A percentile compares a stretch with the other conserved stretches of the same genome.
These are phyloP conservation scores for Phytophthora pistaciae DNA, from an alignment of 352 stramenopile genomes.

Conservation along the genomic window DNA sequence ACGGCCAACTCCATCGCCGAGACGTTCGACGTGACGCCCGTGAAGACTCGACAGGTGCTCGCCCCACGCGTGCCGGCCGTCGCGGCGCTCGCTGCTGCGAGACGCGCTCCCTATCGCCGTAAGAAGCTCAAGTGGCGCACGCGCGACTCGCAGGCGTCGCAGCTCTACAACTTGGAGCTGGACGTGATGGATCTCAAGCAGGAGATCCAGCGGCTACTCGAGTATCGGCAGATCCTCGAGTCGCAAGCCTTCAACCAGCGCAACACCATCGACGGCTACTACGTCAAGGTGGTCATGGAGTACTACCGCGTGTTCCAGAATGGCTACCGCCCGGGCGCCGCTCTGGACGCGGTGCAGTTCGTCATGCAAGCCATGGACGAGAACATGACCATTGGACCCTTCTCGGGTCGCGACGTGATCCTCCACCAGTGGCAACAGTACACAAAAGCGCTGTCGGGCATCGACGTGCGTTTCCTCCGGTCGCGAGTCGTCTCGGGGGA, in stretches of 20 bases:
- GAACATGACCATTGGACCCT: constrained; percentile 52
- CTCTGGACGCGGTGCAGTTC: constrained; percentile 44
- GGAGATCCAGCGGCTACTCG: constrained; percentile 47
- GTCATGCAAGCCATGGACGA: constrained; percentile 57
- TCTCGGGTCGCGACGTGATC: constrained; percentile 50
- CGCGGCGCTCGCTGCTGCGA: constrained; percentile 24
- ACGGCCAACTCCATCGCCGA: constrained; percentile 16
- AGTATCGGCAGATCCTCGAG: constrained; percentile 43
- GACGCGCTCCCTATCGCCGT: not conserved
- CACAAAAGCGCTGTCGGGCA: constrained; percentile 43
- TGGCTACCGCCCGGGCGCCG: constrained; percentile 44
- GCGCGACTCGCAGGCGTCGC: constrained; percentile 61
- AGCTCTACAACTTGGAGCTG: constrained; percentile 67
- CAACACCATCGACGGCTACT: constrained; percentile 55
- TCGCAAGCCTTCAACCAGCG: constrained; percentile 45
- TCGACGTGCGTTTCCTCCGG: constrained; percentile 50
- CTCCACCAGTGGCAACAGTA: constrained; percentile 64
- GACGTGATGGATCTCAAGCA: constrained; percentile 57
- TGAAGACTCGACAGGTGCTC: constrained; percentile 21
- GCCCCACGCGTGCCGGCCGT: constrained; percentile 22
- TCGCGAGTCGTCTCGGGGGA: constrained; percentile 33
- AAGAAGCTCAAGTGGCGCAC: constrained; percentile 69
- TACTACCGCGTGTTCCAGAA: constrained; percentile 70
- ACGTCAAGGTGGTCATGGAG: constrained; percentile 55
- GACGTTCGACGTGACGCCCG: constrained; percentile 27